Evolutionary conservation across 306 rosid genomes (phyloP).

Genomic region (Glycyrrhiza uralensis): DNA sequence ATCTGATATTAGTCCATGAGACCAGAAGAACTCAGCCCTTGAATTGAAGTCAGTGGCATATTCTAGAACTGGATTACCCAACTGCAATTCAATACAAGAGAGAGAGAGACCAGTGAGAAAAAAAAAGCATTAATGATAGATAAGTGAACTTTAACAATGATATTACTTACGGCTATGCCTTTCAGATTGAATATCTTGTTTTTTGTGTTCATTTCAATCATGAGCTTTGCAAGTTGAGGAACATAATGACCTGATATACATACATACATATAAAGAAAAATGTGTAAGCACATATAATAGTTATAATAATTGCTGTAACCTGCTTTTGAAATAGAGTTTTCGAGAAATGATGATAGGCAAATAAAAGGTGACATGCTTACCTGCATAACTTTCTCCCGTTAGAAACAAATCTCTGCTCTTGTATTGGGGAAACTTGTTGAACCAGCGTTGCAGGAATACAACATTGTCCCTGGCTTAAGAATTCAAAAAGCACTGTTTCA

Average conservation of each 20-base stretch:
- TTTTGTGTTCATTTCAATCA: conserved; percentile 51
- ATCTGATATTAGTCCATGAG: conserved; percentile 57
- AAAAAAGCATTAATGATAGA: neutral
- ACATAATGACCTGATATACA: conserved; percentile 58
- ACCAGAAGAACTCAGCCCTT: conserved; percentile 55
- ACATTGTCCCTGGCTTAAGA: conserved; percentile 68
- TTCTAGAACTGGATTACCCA: conserved; percentile 54
- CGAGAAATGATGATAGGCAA: conserved; percentile 1
- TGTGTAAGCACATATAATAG: neutral
- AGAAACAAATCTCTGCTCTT: conserved; percentile 51
- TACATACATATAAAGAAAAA: neutral
- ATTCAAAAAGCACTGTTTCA: conserved; percentile 36
- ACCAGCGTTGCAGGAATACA: conserved; percentile 61
- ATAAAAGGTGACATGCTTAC: conserved; percentile 27
- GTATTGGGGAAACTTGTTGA: conserved; percentile 64
- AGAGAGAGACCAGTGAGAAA: neutral
- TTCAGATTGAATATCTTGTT: conserved; percentile 51
- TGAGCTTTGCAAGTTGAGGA: conserved; percentile 77
- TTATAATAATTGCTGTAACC: neutral
- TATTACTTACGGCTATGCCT: conserved; percentile 67
- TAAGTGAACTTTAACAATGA: neutral
- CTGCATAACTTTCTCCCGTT: conserved; percentile 78
- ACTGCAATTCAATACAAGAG: conserved; percentile 29
- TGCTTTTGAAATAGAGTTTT: conserved; percentile 5
- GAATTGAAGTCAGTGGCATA: conserved; percentile 50